Evolutionary conservation across 805 yeast genomes (phyloP).

Genomic region (Sugiyamaella chiloensis): DNA sequence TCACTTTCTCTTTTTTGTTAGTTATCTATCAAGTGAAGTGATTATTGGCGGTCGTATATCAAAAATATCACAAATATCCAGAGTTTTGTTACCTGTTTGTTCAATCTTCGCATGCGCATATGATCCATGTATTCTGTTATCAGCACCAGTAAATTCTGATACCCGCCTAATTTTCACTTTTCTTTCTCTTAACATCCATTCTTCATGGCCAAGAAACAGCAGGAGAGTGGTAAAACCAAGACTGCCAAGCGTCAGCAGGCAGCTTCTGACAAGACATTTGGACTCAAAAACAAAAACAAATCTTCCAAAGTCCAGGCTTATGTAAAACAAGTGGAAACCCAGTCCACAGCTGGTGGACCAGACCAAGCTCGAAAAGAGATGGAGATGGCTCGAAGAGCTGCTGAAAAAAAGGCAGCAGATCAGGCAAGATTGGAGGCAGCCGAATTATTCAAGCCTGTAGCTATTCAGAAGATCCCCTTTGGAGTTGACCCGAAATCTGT

Average conservation of each 20-base stretch:
- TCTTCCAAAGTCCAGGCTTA: conserved; percentile 82
- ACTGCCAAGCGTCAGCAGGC: conserved; percentile 54
- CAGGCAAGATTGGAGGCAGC: conserved; percentile 86
- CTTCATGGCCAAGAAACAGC: conserved; percentile 44
- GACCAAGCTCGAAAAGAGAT: conserved; percentile 69
- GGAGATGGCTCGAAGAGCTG: conserved; percentile 60
- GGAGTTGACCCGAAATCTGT: conserved; percentile 97
- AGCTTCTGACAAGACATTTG: conserved; percentile 86
- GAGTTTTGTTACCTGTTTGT: too few species aligned
- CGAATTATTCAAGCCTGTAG: conserved; percentile 62
- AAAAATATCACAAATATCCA: too few species aligned
- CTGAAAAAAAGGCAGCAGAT: conserved; percentile 88
- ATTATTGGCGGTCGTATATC: too few species aligned
- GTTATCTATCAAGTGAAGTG: too few species aligned
- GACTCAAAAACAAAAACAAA: conserved; percentile 91
- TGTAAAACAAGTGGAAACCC: conserved; percentile 65
- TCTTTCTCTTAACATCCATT: too few species aligned
- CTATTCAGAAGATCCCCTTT: conserved; percentile 79
- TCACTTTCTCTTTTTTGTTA: too few species aligned
- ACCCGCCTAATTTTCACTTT: too few species aligned
- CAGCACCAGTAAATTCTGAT: too few species aligned
- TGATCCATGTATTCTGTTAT: too few species aligned
- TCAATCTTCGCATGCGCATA: too few species aligned
- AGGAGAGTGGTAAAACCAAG: conserved; percentile 53
- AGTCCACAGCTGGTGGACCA: conserved; percentile 51